Percentiles rank a stretch among this genome's conserved stretches.
Conservation (phyloP, 176 grass and related monocot genomes). For the Avena insularis region DNA sequence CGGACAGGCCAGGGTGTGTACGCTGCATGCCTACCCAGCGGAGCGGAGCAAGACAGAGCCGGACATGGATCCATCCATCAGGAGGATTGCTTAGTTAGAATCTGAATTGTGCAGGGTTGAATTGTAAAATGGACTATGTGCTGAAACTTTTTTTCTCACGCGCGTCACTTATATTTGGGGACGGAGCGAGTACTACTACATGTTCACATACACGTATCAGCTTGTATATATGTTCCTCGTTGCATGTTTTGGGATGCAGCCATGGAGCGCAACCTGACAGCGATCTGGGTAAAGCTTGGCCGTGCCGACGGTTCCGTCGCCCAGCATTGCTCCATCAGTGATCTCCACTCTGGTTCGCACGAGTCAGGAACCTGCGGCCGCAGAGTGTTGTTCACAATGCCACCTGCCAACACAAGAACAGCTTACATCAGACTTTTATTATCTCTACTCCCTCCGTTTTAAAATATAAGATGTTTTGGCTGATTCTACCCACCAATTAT, state of each 20-base stretch:
- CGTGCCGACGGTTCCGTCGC: conserved; percentile 72
- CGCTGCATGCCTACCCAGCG: no score
- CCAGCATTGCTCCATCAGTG: conserved; percentile 96
- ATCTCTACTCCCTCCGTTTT: neutral
- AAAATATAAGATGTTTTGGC: neutral
- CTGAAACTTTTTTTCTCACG: no score
- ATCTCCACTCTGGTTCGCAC: conserved; percentile 81
- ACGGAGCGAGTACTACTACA: no score
- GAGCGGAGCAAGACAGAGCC: no score
- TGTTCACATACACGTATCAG: no score
- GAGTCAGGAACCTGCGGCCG: conserved; percentile 71
- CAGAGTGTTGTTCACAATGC: conserved; percentile 80
- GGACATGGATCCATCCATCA: no score
- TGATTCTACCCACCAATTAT: conserved; percentile 72
- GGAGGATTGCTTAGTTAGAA: no score
- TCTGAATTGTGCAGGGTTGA: no score
- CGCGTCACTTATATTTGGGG: no score
- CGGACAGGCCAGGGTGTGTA: no score
- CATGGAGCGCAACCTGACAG: conserved; percentile 70
- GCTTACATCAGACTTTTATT: neutral
- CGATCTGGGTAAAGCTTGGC: conserved; percentile 73
- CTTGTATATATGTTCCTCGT: no score
- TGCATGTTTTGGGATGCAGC: conserved; percentile 61
- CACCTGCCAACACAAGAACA: conserved; percentile 58
- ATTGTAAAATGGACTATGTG: no score